Percentiles rank a stretch among this genome's conserved stretches.
Conservation (phyloP, 2,329 filamentous ascomycete species). For the Paramyrothecium roridum region DNA sequence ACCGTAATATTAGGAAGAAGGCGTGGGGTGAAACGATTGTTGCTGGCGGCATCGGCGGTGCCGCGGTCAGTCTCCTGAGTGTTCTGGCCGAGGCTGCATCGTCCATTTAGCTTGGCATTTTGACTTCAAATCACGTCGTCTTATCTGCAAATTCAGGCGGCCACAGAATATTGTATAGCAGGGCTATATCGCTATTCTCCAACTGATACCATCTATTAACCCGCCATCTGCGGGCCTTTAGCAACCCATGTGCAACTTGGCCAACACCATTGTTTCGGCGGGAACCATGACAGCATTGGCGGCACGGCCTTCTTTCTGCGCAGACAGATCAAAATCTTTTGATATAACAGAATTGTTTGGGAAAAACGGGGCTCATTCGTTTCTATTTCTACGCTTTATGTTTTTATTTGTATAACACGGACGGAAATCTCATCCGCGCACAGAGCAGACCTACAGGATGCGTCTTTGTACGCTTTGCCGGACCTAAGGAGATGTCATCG, state of each 20-base stretch:
- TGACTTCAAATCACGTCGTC: conserved; percentile 3
- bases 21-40: conserved; percentile 52
- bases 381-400: not conserved
- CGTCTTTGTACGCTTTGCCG: not conserved
- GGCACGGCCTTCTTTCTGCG: too few species aligned
- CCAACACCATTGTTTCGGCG: too few species aligned
- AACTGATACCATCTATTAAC: too few species aligned
- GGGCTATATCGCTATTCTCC: not conserved
- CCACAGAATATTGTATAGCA: not conserved
- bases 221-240: too few species aligned
- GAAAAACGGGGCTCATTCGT: too few species aligned
- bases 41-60: conserved; percentile 58
- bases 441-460: not conserved
- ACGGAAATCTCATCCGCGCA: not conserved
- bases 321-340: too few species aligned
- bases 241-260: too few species aligned
- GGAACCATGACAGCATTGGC: too few species aligned
- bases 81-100: conserved; percentile 56
- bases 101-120: conserved; percentile 14
- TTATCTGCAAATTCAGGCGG: not conserved
- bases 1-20: conserved; percentile 37
- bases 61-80: conserved; percentile 55
- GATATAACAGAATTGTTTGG: too few species aligned
- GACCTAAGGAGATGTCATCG: not conserved
- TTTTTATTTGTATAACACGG: not conserved